Evolutionary conservation across 495 filamentous ascomycete genomes (phyloP), one percentile per base, ranked within the genome.

Genomic region (Trichoderma erinaceum): DNA sequence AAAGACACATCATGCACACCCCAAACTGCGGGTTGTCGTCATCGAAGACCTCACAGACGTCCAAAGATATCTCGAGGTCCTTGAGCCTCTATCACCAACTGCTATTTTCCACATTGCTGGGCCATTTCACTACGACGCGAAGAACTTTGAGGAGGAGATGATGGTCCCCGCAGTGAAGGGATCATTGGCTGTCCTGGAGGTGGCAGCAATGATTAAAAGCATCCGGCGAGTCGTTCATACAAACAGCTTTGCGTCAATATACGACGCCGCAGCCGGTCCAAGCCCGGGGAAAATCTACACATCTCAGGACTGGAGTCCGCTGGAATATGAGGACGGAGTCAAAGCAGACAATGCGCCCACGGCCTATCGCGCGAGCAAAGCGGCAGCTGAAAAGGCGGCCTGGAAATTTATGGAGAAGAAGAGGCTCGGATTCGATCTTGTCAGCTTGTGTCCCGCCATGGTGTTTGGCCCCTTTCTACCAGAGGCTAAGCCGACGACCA

Each of bases 191-290:
- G 83, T 92, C 58, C 72, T 92, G 70, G 83, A 84, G 64, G 89
- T 77, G 78, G 83, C 66, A 4, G 50, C 32, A 0, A 73, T 80
- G 70, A 87, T 87, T 3, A 87, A 86, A 1, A 77, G 77, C 1
- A 87, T 91, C 46, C 88, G 87, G 75, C 76, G 85, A 52, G 84
- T 90, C 21, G 85, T 86, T 27, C 82, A 90, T 69, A 90, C 87
- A 0, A 87, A 84, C 41, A 88, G 85, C 21, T 90, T 89, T 70
- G 88, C 88, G 25, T 81, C 85, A 5, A 85, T 89, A 48, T 67
- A 86, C 63, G 78, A 89, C 67, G 48, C 78, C 1, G 66, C 75
- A 29, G 78, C 79, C 68, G 78, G 70, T 32, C 74, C 77, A 44
- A 78, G 82, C 67, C 81, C 82, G 2, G 83, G 82, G 64, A 82